phyloP scores from a whole-genome alignment of 202 grass and related monocot species.

The Schoenoplectus tabernaemontani region DNA sequence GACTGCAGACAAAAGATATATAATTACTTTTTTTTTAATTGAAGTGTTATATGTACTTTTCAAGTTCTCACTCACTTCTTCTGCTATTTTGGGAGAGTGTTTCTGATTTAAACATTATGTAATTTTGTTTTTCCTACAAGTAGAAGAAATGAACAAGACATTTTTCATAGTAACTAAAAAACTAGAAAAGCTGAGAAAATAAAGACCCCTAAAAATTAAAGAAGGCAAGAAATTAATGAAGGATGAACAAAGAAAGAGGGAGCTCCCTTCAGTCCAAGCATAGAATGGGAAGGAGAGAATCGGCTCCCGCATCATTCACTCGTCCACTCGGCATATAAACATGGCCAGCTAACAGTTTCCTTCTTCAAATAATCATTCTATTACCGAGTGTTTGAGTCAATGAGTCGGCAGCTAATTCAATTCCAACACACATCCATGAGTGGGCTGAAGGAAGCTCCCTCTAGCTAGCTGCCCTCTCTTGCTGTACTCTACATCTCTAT shows the following conservation, averaged over 20 bases:
- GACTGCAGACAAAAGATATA: neutral
- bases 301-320: slow-evolving; percentile 78
- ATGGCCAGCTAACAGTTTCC: neutral
- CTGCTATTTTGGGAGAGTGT: neutral
- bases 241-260: slow-evolving; percentile 39
- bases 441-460: slow-evolving; percentile 69
- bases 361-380: neutral
- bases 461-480: neutral
- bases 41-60: neutral
- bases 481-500: neutral
- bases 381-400: slow-evolving; percentile 51
- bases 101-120: neutral
- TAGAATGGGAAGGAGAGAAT: slow-evolving; percentile 61
- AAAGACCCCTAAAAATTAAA: neutral
- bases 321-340: slow-evolving; percentile 30
- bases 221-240: neutral
- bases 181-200: neutral
- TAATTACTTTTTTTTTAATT: neutral
- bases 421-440: slow-evolving; percentile 44
- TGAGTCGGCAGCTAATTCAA: slow-evolving; percentile 81
- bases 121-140: neutral
- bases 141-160: neutral
- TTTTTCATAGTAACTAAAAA: neutral
- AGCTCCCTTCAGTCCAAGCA: slow-evolving; percentile 96
- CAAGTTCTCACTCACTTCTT: neutral